Percentiles rank a stretch among this genome's conserved stretches.
Evolutionary conservation across 2,329 filamentous ascomycete genomes (phyloP).

Genomic region (Pseudogymnoascus sp.): DNA sequence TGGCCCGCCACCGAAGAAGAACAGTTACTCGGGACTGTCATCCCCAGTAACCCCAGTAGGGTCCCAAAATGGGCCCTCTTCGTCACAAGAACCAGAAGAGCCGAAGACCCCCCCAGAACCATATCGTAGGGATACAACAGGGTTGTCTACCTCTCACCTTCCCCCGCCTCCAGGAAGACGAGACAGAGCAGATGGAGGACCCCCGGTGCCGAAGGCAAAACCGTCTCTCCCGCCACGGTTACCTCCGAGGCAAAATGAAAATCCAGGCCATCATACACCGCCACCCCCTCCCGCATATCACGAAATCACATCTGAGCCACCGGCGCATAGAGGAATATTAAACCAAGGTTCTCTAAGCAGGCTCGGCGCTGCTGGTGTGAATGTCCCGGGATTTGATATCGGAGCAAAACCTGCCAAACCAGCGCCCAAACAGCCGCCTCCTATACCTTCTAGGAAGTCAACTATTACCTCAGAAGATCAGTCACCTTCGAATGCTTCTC

Average conservation of each 20-base stretch:
- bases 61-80: neutral
- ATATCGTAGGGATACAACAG: constrained; percentile 54
- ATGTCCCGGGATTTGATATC: constrained; percentile 59
- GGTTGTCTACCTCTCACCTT: constrained; percentile 49
- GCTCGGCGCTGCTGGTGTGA: constrained; percentile 55
- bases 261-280: constrained; percentile 24
- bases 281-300: constrained; percentile 35
- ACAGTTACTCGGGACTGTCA: constrained; percentile 6
- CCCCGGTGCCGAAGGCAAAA: constrained; percentile 20
- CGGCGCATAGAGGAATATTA: constrained; percentile 27
- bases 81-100: constrained; percentile 24
- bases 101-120: constrained; percentile 45
- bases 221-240: constrained; percentile 51
- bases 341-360: constrained; percentile 44
- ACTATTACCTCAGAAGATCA: constrained; percentile 15
- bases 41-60: neutral
- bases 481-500: constrained; percentile 16
- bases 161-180: constrained; percentile 51
- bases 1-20: constrained; percentile 57
- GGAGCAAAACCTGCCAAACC: constrained; percentile 31
- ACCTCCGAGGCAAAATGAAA: constrained; percentile 39
- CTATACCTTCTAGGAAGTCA: constrained; percentile 18
- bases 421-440: constrained; percentile 29
- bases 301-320: constrained; percentile 19
- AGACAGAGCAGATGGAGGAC: constrained; percentile 25